Evolutionary conservation across 768 basidiomycete genomes (phyloP), one percentile per base, ranked within the genome.

Genomic region (Asterophora lycoperdoides): DNA sequence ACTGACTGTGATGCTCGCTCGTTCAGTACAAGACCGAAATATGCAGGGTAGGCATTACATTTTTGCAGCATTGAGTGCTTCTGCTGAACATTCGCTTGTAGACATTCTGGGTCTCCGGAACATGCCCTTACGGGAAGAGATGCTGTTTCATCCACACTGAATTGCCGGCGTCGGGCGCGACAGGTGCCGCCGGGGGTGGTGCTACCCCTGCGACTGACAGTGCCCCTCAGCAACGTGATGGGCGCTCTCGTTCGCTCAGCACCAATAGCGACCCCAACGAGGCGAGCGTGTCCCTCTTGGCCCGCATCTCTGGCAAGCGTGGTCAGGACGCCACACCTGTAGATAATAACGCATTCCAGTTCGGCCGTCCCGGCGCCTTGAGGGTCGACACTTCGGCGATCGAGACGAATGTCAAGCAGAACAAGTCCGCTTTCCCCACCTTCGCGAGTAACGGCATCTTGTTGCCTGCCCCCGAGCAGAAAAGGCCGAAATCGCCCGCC

Each of bases 141-240:
- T 93, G 91, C 67, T 93, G 91, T 71, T 93, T 93, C 77, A 93
- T 93, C 59, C 91, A 93, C 61, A 93, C 91, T 2, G 89, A 89
- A 60, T 74, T 90, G 38, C 87, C 89, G 14, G 73, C 75, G 38
- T 73, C 78, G n/a, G 83, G 79, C 20, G 70, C 73, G 15, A 70
- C 78, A 38, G 78, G 79, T 48, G 78, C 78, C 40, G 72, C 78
- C 7, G 53, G 48, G 17, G 46, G 51, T 30, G 65, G 62, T 38
- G 67, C 64, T 34, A 64, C 70, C 33, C 60, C 70, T 10, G 50
- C 58, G 8, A 53, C 66, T 17, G 71, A 74, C 15, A 77, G 74
- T 29, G 74, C 74, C 20, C 67, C 81, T 32, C 81, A 79, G 29
- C 76, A 80, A 41, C 73, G 77, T 30, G 77, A 79, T 61, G 76